These are phyloP conservation scores for Cercospora beticola DNA, from an alignment of 2,329 filamentous ascomycete genomes.

Conservation along the genomic window DNA sequence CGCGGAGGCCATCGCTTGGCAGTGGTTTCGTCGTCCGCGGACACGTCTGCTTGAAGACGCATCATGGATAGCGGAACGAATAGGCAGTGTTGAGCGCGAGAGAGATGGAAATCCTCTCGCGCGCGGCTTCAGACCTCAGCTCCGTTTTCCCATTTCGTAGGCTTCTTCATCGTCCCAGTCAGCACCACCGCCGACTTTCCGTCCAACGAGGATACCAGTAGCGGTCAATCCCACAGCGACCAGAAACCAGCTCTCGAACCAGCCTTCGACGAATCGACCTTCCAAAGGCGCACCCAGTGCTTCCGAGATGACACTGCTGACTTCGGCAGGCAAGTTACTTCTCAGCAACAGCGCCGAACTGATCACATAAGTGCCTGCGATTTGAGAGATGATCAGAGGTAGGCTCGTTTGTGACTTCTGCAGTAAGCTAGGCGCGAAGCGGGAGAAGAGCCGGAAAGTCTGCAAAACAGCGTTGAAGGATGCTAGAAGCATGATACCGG, in stretches of 20 bases:
- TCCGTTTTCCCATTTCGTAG: conserved; percentile 70
- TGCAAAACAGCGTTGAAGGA: conserved; percentile 82
- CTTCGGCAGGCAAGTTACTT: conserved; percentile 74
- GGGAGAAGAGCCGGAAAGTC: conserved; percentile 77
- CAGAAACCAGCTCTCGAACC: conserved; percentile 88
- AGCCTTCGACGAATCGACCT: conserved; percentile 70
- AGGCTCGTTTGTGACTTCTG: conserved; percentile 75
- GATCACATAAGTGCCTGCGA: conserved; percentile 83
- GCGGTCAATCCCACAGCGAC: conserved; percentile 65
- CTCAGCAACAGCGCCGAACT: conserved; percentile 73
- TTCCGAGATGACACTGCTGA: conserved; percentile 74
- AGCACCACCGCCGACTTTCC: conserved; percentile 54
- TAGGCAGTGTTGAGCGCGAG: neutral
- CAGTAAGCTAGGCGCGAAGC: conserved; percentile 69
- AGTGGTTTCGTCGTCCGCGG: neutral
- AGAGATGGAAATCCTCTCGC: neutral
- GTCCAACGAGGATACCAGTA: conserved; percentile 70
- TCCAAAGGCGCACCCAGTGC: conserved; percentile 75
- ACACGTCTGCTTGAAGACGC: neutral
- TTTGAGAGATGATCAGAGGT: conserved; percentile 75
- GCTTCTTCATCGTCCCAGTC: conserved; percentile 42
- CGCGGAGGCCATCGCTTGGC: neutral
- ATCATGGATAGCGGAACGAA: neutral
- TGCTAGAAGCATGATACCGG: conserved; percentile 76
- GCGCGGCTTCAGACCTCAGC: conserved; percentile 37